Evolutionary conservation across 169 alveolate genomes (phyloP).

Genomic region (Cryptosporidium sp.): DNA sequence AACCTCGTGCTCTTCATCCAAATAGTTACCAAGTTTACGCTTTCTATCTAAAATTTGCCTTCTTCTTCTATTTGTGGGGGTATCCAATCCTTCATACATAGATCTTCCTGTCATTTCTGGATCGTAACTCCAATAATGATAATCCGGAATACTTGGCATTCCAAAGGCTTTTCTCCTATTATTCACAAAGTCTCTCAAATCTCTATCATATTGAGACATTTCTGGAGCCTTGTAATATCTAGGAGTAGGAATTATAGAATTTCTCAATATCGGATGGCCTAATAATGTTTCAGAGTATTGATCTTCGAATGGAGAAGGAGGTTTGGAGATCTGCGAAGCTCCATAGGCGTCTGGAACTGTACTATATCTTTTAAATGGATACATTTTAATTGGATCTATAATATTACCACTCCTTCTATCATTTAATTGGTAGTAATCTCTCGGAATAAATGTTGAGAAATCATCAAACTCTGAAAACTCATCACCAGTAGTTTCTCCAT

Average conservation of each 20-base stretch:
- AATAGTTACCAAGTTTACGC: constrained; percentile 19
- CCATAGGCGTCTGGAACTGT: background rate
- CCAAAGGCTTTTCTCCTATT: constrained; percentile 44
- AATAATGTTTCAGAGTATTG: background rate
- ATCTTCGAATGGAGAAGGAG: background rate
- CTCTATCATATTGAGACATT: constrained; percentile 28
- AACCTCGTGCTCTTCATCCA: constrained; percentile 45
- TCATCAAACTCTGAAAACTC: constrained; percentile 54
- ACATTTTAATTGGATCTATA: background rate
- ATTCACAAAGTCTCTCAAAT: constrained; percentile 44
- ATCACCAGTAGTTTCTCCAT: background rate
- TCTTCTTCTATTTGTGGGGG: constrained; percentile 42
- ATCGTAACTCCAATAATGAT: constrained; percentile 65
- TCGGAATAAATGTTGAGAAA: constrained; percentile 58
- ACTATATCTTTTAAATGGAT: background rate
- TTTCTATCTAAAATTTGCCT: constrained; percentile 24
- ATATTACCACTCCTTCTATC: background rate
- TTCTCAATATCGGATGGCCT: background rate
- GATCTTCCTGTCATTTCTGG: constrained; percentile 69
- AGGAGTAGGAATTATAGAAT: constrained; percentile 1
- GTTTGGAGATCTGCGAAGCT: background rate
- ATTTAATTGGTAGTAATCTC: constrained; percentile 6
- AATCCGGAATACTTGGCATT: constrained; percentile 53
- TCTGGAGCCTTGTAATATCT: constrained; percentile 52
- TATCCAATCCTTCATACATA: constrained; percentile 28